Percentiles rank a stretch among this genome's conserved stretches.
Conservation (phyloP, 306 rosid genomes). For the Cucumis hystrix region DNA sequence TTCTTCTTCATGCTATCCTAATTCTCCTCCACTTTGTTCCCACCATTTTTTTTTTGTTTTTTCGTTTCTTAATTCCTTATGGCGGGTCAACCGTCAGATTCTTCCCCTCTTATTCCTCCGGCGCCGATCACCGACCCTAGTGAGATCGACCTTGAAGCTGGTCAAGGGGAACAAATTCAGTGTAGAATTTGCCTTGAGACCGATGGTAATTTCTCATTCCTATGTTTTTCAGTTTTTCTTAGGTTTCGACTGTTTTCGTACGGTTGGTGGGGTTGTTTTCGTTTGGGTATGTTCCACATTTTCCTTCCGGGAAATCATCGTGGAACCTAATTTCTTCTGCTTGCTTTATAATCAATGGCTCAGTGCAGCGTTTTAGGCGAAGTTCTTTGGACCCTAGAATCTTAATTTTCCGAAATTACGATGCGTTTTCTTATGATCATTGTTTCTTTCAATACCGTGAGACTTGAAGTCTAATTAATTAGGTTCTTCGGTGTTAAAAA, state of each 20-base stretch:
- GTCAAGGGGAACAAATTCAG: constrained; percentile 89
- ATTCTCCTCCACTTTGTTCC: neutral
- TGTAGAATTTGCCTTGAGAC: constrained; percentile 98
- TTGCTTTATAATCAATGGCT: neutral
- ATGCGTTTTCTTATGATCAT: neutral
- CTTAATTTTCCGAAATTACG: neutral
- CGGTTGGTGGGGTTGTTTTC: neutral
- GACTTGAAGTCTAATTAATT: neutral
- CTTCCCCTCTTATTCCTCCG: constrained; percentile 72
- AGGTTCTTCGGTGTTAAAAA: neutral
- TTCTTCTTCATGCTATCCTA: neutral
- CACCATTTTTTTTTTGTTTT: neutral
- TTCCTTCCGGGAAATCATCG: neutral
- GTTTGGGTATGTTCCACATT: neutral
- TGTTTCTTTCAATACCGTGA: neutral
- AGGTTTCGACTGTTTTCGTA: constrained; percentile 8
- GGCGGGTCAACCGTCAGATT: constrained; percentile 60
- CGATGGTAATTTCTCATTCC: constrained; percentile 41
- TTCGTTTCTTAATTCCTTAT: constrained; percentile 17
- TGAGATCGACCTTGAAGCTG: constrained; percentile 97
- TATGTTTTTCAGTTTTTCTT: neutral
- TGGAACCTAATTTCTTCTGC: neutral
- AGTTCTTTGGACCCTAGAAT: neutral
- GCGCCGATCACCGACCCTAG: constrained; percentile 34
- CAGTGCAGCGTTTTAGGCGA: neutral